phyloP scores from a whole-genome alignment of 1,284 basidiomycete genomes.

The Fistulina hepatica region DNA sequence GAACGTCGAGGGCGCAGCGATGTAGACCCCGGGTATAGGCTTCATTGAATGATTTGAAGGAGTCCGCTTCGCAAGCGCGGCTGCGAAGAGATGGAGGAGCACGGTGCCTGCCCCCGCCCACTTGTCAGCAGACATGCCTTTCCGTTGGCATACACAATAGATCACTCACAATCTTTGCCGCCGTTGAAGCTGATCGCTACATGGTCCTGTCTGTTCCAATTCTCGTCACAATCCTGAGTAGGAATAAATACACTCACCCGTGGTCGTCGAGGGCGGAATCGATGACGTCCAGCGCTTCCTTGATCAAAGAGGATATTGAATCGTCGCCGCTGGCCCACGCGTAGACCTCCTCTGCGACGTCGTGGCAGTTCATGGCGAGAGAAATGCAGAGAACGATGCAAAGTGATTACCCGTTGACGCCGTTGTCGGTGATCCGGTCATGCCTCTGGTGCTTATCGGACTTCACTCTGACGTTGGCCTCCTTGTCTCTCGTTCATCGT shows the following conservation, averaged over 20 bases:
- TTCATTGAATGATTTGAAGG: conserved; percentile 18
- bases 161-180: conserved; percentile 84
- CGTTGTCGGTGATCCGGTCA: background rate
- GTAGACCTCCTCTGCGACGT: conserved; percentile 49
- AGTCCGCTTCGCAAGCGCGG: conserved; percentile 21
- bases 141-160: conserved; percentile 2
- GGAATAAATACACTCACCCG: conserved; percentile 46
- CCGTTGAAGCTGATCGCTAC: conserved; percentile 93
- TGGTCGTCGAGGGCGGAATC: conserved; percentile 63
- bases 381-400: conserved; percentile 5
- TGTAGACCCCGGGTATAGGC: conserved; percentile 77
- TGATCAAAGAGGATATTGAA: conserved; percentile 51
- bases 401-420: background rate
- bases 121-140: conserved; percentile 1
- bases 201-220: conserved; percentile 40
- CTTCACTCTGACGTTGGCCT: no score
- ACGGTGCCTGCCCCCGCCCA: conserved; percentile 66
- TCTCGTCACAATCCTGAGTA: background rate
- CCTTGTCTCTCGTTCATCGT: background rate
- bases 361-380: conserved; percentile 30
- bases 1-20: conserved; percentile 86
- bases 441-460: background rate
- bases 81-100: conserved; percentile 81
- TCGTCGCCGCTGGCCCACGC: conserved; percentile 40
- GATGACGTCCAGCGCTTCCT: conserved; percentile 70